Percentiles rank a stretch among this genome's conserved stretches.
These are phyloP conservation scores for Cladosporium sp. DNA, from an alignment of 2,329 filamentous ascomycete species.

Conservation along the genomic window DNA sequence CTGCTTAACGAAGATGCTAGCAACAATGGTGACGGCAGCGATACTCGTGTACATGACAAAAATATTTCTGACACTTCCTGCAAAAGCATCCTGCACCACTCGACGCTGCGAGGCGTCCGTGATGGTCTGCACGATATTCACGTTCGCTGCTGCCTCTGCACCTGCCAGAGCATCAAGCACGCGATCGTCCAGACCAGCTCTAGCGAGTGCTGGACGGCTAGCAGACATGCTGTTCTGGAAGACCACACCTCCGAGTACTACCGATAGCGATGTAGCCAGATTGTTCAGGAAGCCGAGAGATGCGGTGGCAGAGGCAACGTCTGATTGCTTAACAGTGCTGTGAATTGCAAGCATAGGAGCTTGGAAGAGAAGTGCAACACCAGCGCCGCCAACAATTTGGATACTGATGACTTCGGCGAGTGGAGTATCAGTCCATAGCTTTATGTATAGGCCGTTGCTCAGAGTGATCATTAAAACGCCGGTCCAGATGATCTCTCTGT, in stretches of 20 bases:
- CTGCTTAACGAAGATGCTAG: slow-evolving; percentile 44
- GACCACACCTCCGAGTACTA: slow-evolving; percentile 70
- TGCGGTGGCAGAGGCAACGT: slow-evolving; percentile 64
- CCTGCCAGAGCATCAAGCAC: slow-evolving; percentile 38
- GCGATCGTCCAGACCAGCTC: slow-evolving; percentile 20
- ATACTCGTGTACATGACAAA: slow-evolving; percentile 47
- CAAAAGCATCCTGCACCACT: slow-evolving; percentile 44
- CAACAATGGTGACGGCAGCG: slow-evolving; percentile 38
- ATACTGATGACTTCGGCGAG: slow-evolving; percentile 43
- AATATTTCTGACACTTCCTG: slow-evolving; percentile 47
- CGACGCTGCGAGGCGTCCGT: slow-evolving; percentile 34
- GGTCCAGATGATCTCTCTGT: slow-evolving; percentile 49
- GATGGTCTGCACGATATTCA: slow-evolving; percentile 40
- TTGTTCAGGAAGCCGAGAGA: slow-evolving; percentile 66
- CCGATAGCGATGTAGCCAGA: slow-evolving; percentile 61
- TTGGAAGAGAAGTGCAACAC: slow-evolving; percentile 66
- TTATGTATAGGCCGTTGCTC: slow-evolving; percentile 36
- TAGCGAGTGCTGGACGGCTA: slow-evolving; percentile 37
- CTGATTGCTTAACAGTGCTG: slow-evolving; percentile 54
- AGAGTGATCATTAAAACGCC: slow-evolving; percentile 35
- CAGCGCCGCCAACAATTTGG: slow-evolving; percentile 60
- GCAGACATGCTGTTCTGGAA: slow-evolving; percentile 70
- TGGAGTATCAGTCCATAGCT: slow-evolving; percentile 30
- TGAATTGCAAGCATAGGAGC: slow-evolving; percentile 65
- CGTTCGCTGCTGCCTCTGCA: slow-evolving; percentile 44